phyloP scores from a whole-genome alignment of 495 filamentous ascomycete genomes.

The Penicillium paradoxum region DNA sequence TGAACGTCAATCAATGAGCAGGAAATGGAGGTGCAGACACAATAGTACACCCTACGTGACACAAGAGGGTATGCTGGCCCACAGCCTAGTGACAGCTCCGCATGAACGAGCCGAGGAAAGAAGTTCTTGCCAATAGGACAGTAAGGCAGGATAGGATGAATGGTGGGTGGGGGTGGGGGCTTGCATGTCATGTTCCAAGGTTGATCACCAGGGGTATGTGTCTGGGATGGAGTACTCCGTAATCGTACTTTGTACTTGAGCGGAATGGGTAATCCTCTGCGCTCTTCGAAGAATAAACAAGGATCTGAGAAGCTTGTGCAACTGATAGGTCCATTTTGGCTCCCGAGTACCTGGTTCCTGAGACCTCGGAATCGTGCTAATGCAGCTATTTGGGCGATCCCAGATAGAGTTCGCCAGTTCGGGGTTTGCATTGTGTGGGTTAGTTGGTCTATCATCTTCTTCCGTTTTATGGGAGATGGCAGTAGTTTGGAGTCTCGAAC shows the following conservation, averaged over 20 bases:
- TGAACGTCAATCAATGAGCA: neutral
- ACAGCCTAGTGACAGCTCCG: neutral
- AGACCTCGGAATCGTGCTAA: slow-evolving; percentile 10
- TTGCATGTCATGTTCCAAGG: slow-evolving; percentile 14
- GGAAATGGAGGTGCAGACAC: neutral
- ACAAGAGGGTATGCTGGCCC: neutral
- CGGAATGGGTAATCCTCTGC: neutral
- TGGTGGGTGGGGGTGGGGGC: neutral
- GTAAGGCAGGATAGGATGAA: neutral
- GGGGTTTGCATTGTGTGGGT: slow-evolving; percentile 1
- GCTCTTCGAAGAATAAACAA: slow-evolving; percentile 2
- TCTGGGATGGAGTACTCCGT: neutral
- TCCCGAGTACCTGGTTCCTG: slow-evolving; percentile 11
- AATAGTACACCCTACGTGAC: neutral
- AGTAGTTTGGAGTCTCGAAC: neutral
- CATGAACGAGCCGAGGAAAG: neutral
- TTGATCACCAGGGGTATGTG: neutral
- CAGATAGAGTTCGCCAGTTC: slow-evolving; percentile 9
- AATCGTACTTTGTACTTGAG: no score
- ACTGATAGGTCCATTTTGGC: slow-evolving; percentile 14
- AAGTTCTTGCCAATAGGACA: neutral
- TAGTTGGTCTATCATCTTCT: neutral
- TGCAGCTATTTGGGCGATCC: slow-evolving; percentile 10
- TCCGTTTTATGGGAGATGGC: neutral
- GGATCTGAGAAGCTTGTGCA: slow-evolving; percentile 16